These are phyloP conservation scores for Tritrichomonas musculus DNA, from an alignment of 208 protist genomes.

Conservation along the genomic window DNA sequence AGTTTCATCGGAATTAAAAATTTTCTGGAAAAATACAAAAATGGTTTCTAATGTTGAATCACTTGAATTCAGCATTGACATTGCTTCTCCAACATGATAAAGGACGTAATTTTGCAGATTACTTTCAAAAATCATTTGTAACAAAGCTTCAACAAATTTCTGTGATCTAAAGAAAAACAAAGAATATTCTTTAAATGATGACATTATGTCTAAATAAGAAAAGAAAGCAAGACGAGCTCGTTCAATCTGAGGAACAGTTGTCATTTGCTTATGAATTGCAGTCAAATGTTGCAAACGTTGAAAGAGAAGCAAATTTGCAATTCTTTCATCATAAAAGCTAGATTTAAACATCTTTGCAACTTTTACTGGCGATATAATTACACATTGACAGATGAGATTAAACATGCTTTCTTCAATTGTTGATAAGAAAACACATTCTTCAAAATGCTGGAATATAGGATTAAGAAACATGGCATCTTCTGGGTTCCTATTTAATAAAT, in stretches of 20 bases:
- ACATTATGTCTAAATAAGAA: neutral
- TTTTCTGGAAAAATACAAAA: neutral
- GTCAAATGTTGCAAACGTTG: no score
- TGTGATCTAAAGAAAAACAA: neutral
- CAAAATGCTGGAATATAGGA: no score
- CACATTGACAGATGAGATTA: no score
- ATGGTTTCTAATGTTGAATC: neutral
- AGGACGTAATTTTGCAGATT: neutral
- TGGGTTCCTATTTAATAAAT: no score
- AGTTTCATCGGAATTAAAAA: neutral
- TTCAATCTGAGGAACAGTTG: neutral
- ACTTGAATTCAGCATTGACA: neutral
- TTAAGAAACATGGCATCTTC: no score
- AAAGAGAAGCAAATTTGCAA: no score
- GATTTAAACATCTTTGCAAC: no score
- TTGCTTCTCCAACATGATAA: neutral
- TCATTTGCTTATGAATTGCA: no score
- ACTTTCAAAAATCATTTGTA: neutral
- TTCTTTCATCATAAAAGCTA: no score
- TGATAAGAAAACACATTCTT: no score
- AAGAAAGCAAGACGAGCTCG: neutral
- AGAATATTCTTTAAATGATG: neutral
- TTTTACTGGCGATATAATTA: no score
- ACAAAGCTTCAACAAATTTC: neutral
- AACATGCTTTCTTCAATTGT: no score